Conservation (phyloP, 441 rosid species). For the Pelargonium fulgidum region DNA sequence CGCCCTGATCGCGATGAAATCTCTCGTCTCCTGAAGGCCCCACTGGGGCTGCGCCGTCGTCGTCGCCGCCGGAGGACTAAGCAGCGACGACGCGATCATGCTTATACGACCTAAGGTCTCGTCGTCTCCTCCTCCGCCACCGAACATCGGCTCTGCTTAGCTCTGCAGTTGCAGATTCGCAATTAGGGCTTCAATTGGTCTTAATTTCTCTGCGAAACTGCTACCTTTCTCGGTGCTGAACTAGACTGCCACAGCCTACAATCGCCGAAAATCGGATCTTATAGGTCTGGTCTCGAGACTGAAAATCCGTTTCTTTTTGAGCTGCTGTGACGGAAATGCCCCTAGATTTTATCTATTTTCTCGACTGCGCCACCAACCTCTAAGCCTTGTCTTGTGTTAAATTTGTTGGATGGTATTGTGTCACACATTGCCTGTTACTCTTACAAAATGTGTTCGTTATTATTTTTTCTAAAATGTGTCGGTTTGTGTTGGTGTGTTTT, state of each 20-base stretch:
- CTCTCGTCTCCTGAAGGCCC: constrained; percentile 47
- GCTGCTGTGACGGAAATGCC: neutral
- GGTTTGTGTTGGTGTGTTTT: too few species aligned
- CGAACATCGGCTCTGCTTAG: constrained; percentile 3
- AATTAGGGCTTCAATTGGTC: neutral
- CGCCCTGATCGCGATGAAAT: constrained; percentile 36
- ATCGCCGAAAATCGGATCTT: neutral
- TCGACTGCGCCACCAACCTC: neutral
- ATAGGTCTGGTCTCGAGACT: neutral
- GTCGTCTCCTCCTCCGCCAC: constrained; percentile 1
- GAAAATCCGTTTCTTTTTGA: too few species aligned
- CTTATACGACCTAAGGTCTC: neutral
- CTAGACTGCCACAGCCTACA: neutral
- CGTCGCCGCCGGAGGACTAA: neutral
- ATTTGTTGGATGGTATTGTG: too few species aligned
- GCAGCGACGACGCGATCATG: neutral
- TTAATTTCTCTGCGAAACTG: neutral
- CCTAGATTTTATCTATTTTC: neutral
- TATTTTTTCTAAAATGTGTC: too few species aligned
- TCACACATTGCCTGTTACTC: too few species aligned
- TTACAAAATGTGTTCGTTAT: too few species aligned
- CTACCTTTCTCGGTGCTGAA: neutral
- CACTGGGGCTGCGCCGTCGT: constrained; percentile 33
- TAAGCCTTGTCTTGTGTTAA: too few species aligned
- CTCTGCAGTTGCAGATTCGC: too few species aligned